Conservation (phyloP, 2,329 filamentous ascomycete species). For the Colletotrichum australisinense region DNA sequence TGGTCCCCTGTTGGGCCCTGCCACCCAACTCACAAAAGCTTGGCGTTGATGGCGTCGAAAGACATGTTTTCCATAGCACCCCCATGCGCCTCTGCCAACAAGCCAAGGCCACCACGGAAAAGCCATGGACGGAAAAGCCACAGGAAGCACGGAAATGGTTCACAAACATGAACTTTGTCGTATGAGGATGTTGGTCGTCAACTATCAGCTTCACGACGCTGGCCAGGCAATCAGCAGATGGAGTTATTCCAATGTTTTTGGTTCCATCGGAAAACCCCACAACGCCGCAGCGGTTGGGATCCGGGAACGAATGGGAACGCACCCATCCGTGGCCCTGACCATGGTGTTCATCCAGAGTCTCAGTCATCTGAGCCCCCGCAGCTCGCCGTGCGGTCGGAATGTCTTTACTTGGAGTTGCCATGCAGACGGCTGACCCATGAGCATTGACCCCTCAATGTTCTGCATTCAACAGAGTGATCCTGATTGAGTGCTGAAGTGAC, state of each 20-base stretch:
- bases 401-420: background rate
- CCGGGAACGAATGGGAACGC: background rate
- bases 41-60: constrained; percentile 16
- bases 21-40: constrained; percentile 14
- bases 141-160: background rate
- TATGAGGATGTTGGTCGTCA: background rate
- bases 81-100: background rate
- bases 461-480: background rate
- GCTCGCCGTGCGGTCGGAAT: background rate
- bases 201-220: constrained; percentile 3
- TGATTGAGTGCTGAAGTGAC: too few relatives aligned
- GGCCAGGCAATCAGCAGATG: background rate
- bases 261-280: constrained; percentile 17
- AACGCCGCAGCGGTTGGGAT: background rate
- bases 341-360: background rate
- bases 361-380: constrained; percentile 2
- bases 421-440: constrained; percentile 5
- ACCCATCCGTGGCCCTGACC: background rate
- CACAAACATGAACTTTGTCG: background rate
- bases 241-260: background rate
- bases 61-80: constrained; percentile 5
- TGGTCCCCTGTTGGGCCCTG: constrained; percentile 12
- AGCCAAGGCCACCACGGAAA: constrained; percentile 30
- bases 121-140: constrained; percentile 1
- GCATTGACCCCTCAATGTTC: background rate